These are phyloP conservation scores for Septoria linicola DNA, from an alignment of 2,329 filamentous ascomycete genomes.

Conservation along the genomic window DNA sequence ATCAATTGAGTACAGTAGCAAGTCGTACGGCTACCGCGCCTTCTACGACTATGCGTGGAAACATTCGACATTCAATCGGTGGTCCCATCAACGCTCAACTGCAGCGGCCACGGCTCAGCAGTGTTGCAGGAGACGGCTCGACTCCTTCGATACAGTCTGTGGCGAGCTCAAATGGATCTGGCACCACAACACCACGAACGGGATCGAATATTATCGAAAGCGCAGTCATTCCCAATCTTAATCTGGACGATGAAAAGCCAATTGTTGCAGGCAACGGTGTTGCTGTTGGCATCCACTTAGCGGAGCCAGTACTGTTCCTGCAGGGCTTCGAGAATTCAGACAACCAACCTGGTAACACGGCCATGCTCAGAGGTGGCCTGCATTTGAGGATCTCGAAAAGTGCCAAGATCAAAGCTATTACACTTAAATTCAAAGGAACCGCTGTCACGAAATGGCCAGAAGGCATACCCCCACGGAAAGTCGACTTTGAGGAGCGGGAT, in stretches of 20 bases:
- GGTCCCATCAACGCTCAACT: constrained; percentile 42
- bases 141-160: constrained; percentile 18
- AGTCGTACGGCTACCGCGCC: constrained; percentile 2
- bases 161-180: constrained; percentile 17
- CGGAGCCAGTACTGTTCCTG: constrained; percentile 77
- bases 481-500: constrained; percentile 79
- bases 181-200: constrained; percentile 19
- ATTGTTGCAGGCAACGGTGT: constrained; percentile 77
- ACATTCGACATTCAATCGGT: constrained; percentile 42
- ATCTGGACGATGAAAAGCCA: constrained; percentile 60
- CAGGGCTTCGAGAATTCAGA: constrained; percentile 75
- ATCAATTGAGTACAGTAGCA: constrained; percentile 6
- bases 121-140: constrained; percentile 42
- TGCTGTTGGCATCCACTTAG: constrained; percentile 69
- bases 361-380: constrained; percentile 80
- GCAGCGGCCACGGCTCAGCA: constrained; percentile 43
- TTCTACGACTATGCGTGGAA: constrained; percentile 39
- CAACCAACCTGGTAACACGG: constrained; percentile 64
- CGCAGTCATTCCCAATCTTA: constrained; percentile 32
- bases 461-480: constrained; percentile 82
- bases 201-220: constrained; percentile 23
- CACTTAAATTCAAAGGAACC: constrained; percentile 79
- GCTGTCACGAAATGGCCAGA: constrained; percentile 95
- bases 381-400: constrained; percentile 82
- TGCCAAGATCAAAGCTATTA: constrained; percentile 88